These are phyloP conservation scores for Boletus sp. DNA, from an alignment of 768 basidiomycete genomes.

Conservation along the genomic window DNA sequence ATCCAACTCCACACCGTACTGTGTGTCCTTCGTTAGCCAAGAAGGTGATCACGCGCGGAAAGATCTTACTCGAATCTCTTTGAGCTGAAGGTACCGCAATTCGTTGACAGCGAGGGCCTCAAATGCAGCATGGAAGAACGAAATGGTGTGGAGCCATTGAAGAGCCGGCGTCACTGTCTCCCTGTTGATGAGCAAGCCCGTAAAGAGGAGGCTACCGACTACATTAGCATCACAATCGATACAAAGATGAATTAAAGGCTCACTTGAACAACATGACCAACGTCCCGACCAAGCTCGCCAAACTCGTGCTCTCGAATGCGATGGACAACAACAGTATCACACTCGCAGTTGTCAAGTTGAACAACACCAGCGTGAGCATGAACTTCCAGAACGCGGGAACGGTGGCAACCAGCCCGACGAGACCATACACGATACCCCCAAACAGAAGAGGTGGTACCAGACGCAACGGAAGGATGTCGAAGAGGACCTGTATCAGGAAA, in stretches of 20 bases:
- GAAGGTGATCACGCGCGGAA: background rate
- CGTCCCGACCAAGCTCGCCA: constrained; percentile 93
- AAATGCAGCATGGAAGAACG: constrained; percentile 99
- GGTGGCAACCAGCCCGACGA: constrained; percentile 91
- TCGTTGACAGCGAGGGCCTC: constrained; percentile 99
- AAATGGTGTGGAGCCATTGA: constrained; percentile 85
- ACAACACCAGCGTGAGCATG: constrained; percentile 90
- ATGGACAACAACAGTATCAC: constrained; percentile 90
- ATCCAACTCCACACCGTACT: constrained; percentile 97
- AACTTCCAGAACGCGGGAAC: constrained; percentile 97
- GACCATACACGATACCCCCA: constrained; percentile 92
- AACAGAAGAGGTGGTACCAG: constrained; percentile 94
- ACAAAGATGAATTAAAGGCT: constrained; percentile 31
- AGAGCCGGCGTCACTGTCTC: constrained; percentile 72
- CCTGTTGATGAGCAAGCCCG: constrained; percentile 92
- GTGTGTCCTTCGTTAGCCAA: constrained; percentile 10
- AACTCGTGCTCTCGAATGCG: constrained; percentile 78
- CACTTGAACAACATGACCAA: constrained; percentile 98
- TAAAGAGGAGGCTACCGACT: constrained; percentile 77
- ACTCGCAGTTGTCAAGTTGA: constrained; percentile 94
- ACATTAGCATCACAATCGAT: constrained; percentile 6
- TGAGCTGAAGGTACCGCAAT: constrained; percentile 87
- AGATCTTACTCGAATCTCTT: constrained; percentile 75
- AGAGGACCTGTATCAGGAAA: constrained; percentile 62
- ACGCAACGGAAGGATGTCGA: constrained; percentile 93